These are phyloP conservation scores for Arthonia radiata DNA, from an alignment of 495 filamentous ascomycete genomes.

Conservation along the genomic window DNA sequence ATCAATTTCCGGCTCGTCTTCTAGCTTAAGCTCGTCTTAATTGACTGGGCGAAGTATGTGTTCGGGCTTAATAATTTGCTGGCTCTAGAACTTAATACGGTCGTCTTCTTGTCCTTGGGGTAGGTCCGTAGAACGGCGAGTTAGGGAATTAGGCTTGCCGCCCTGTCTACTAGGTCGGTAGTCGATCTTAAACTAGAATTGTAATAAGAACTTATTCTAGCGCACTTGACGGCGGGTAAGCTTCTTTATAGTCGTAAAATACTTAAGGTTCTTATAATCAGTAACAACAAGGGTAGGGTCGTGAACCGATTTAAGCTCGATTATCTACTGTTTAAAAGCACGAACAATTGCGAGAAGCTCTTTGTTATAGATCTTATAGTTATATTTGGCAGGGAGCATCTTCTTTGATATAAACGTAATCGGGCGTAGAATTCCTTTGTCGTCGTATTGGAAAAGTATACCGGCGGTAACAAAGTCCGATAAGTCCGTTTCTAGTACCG, in stretches of 20 bases:
- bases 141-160: too few relatives aligned
- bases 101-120: too few relatives aligned
- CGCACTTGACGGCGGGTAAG: too few relatives aligned
- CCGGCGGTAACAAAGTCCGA: conserved; percentile 7
- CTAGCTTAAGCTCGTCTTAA: too few relatives aligned
- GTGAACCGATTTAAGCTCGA: conserved; percentile 7
- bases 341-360: conserved; percentile 15
- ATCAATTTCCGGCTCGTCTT: too few relatives aligned
- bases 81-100: too few relatives aligned
- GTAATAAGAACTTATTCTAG: too few relatives aligned
- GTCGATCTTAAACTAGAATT: too few relatives aligned
- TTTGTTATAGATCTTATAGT: conserved; percentile 14
- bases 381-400: conserved; percentile 7
- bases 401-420: conserved; percentile 12
- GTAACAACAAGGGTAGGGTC: conserved; percentile 10
- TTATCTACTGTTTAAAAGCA: conserved; percentile 11
- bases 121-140: too few relatives aligned
- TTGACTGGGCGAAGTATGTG: too few relatives aligned
- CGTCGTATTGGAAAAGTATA: conserved; percentile 8
- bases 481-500: conserved; percentile 9
- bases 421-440: conserved; percentile 7
- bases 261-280: conserved; percentile 13
- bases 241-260: conserved; percentile 8
- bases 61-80: too few relatives aligned
- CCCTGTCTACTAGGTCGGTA: too few relatives aligned